Evolutionary conservation across 257 asterid genomes (phyloP), one percentile per base, ranked within the genome.

Genomic region (Fraxinus excelsior): DNA sequence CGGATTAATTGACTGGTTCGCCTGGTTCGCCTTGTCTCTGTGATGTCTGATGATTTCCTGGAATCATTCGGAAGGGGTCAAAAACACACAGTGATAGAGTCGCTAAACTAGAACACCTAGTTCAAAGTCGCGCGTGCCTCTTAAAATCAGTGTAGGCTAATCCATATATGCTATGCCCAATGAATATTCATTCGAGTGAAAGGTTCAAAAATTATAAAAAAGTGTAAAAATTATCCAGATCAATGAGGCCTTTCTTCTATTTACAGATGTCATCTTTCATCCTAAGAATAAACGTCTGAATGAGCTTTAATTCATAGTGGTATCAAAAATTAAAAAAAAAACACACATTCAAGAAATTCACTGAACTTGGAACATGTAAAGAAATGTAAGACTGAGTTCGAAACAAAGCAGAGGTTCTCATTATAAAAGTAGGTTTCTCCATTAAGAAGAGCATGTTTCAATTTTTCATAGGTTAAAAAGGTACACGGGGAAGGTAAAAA

Each of bases 41-140:
- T 95, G 98, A 82, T 95, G 98, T 79, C 96, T 87, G 74, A 95
- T 95, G 78, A 95, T 95, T 88, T 95, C 99, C 99, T 95, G 86
- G 71, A 56, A 84, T 58, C 77, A 84, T 51, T 49, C 71, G 84
- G 74, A 78, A 72, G 67, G 78, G 16, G 23, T 74, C 60, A n/a
- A n/a, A 84, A 73, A 68, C 73, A 75, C 42, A 53, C 80, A 81
- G 23, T 72, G 73, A 78, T 42, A 69, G 62, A 64, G 44, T 29
- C 72, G 37, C 2, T 76, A 72, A 70, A 71, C 67, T 71, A 60
- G 60, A 79, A 42, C 46, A 62, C 18, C 2, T 62, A 62, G 25
- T 62, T 25, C 7, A 62, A 56, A 62, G 68, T 9, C 26, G 31
- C 31, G 9, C 3, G 21, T 58, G 31, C 8, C 68, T 10, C 68